A percentile compares a stretch with the other conserved stretches of the same genome.
Evolutionary conservation across 2,329 filamentous ascomycete genomes (phyloP).

Genomic region (Aspergillus sp.): DNA sequence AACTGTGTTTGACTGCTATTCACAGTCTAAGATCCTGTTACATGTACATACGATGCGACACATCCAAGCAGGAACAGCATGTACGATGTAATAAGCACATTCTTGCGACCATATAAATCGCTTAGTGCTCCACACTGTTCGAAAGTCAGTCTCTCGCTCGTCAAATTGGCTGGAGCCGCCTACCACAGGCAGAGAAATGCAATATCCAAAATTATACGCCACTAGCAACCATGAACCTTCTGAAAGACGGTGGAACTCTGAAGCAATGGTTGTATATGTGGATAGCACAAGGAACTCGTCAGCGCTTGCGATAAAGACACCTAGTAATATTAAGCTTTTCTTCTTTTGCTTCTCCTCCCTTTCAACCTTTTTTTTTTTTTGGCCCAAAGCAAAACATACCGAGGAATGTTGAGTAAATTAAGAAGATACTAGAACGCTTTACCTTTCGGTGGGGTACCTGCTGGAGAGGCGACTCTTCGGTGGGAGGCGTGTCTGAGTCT

Average conservation of each 20-base stretch:
- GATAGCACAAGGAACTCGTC: conserved; percentile 64
- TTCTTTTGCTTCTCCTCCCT: background rate
- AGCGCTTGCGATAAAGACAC: conserved; percentile 62
- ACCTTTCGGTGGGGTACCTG: background rate
- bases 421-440: background rate
- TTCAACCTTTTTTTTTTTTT: too few relatives aligned
- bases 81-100: conserved; percentile 41
- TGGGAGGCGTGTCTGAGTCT: background rate
- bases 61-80: conserved; percentile 16
- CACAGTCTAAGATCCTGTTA: background rate
- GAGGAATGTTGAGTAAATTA: background rate
- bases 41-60: conserved; percentile 23
- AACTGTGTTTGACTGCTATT: background rate
- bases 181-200: conserved; percentile 40
- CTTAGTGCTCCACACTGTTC: conserved; percentile 45
- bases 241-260: conserved; percentile 44
- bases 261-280: conserved; percentile 57
- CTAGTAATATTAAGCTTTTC: conserved; percentile 23
- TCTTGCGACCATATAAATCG: conserved; percentile 47
- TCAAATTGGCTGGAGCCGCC: background rate
- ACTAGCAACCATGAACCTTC: conserved; percentile 46
- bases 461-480: background rate
- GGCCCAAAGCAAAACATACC: background rate
- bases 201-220: conserved; percentile 45
- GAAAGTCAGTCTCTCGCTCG: background rate